These are phyloP conservation scores for Vaccinium macrocarpon DNA, from an alignment of 148 eudicot species.

Conservation along the genomic window DNA sequence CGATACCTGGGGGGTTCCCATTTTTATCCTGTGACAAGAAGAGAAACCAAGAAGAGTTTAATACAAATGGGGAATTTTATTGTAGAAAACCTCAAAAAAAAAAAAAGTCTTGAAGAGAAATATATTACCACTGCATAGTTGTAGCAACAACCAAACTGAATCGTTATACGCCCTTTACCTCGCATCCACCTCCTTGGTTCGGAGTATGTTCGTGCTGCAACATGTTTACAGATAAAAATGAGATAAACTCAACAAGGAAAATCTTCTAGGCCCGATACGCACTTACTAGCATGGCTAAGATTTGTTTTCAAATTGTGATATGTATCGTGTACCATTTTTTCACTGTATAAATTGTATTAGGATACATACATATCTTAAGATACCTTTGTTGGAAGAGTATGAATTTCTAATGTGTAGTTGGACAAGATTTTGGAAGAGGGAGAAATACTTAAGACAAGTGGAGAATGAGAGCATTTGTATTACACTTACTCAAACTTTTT, in stretches of 20 bases:
- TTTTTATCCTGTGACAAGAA: slow-evolving; percentile 44
- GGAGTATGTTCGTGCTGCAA: slow-evolving; percentile 49
- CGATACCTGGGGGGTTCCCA: slow-evolving; percentile 63
- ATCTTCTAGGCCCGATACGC: no score
- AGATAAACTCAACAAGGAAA: background rate
- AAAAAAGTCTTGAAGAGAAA: background rate
- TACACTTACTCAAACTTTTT: no score
- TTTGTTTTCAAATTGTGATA: no score
- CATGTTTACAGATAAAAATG: background rate
- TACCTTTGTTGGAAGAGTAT: no score
- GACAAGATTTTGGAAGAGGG: no score
- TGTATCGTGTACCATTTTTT: no score
- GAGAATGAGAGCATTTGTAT: no score
- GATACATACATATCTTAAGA: no score
- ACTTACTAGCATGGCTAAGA: no score
- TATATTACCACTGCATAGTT: slow-evolving; percentile 53
- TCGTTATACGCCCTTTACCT: slow-evolving; percentile 65
- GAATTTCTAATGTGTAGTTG: no score
- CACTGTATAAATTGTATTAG: no score
- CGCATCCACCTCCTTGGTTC: slow-evolving; percentile 67
- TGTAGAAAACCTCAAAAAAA: background rate
- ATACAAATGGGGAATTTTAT: background rate
- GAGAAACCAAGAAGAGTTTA: background rate
- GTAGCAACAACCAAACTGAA: slow-evolving; percentile 70
- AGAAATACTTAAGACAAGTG: no score